Evolutionary conservation across 768 basidiomycete genomes (phyloP), one percentile per base, ranked within the genome.

Genomic region (Tulasnella sp.): DNA sequence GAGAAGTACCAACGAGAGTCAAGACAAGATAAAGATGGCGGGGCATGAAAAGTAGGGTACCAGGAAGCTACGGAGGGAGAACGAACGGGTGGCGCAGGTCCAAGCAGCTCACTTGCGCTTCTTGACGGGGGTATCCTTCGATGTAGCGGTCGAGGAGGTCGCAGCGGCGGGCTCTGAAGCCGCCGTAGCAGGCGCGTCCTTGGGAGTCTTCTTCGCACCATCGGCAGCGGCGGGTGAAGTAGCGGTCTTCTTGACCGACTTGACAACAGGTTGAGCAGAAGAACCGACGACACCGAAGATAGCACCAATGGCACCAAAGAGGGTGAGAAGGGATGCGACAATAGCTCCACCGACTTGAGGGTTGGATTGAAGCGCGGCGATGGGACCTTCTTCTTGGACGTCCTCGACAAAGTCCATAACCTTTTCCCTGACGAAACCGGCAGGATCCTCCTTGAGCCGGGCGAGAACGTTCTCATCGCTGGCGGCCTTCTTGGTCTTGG

Each of bases 301-400:
- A 52, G 89, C 89, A 82, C 92, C 94, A 81, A 99, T 85, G 91
- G 98, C 92, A 73, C 93, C 93, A 83, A 98, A 90, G 82, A 98
- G 85, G 58, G 94, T 94, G 83, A 97, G 88, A 72, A 94, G 81
- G 74, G 90, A 91, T 81, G 90, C 92, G 80, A 88, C 88, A 82
- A 98, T 88, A 81, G 91, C 94, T 71, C 89, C 92, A 82, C 92
- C 95, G 75, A 94, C 94, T 86, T 96, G 93, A 72, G 97, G 96
- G 84, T 96, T 91, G 52, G 92, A 88, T 88, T 93, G 94, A 89
- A 98, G 89, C 58, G 98, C 97, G 36, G 86, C 85, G 76, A 95
- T 83, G 38, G 95, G 96, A 14, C 78, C 78, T 85, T 97, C 91
- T 71, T 88, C 85, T 84, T 91, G 91, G 81, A 90, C 93, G 80